A percentile compares a stretch with the other conserved stretches of the same genome.
phyloP scores from a whole-genome alignment of 192 early-diverging fungal species.

The Pilaira anomala region DNA sequence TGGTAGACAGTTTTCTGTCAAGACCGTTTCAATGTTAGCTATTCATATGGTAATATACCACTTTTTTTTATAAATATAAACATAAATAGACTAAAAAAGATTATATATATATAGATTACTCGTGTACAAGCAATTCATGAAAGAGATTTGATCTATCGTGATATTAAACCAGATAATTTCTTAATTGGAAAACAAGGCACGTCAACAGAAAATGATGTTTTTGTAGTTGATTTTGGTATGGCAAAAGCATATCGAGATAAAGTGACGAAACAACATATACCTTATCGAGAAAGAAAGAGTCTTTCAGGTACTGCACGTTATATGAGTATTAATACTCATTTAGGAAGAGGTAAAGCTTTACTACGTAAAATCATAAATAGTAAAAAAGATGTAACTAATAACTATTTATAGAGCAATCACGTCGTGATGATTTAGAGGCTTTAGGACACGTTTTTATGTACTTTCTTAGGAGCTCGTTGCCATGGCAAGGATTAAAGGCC shows the following conservation, averaged over 20 bases:
- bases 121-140: slow-evolving; percentile 91
- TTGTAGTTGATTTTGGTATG: slow-evolving; percentile 98
- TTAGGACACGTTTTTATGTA: slow-evolving; percentile 98
- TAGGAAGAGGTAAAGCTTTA: slow-evolving; percentile 82
- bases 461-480: slow-evolving; percentile 87
- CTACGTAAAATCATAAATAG: neutral
- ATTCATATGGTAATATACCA: slow-evolving; percentile 78
- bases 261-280: slow-evolving; percentile 92
- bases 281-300: slow-evolving; percentile 91
- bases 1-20: slow-evolving; percentile 80
- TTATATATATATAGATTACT: slow-evolving; percentile 56
- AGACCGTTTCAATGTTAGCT: slow-evolving; percentile 94
- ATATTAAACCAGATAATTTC: slow-evolving; percentile 99
- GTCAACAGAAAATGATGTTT: slow-evolving; percentile 60
- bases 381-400: neutral
- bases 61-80: too few species aligned
- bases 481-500: slow-evolving; percentile 98
- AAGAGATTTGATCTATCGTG: slow-evolving; percentile 89
- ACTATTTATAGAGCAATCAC: slow-evolving; percentile 79
- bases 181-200: slow-evolving; percentile 75
- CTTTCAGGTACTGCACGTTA: slow-evolving; percentile 94
- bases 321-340: slow-evolving; percentile 98
- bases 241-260: slow-evolving; percentile 96
- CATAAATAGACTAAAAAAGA: neutral
- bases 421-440: slow-evolving; percentile 94